Conservation (phyloP, 2,329 filamentous ascomycete species). For the Aphanoascus verrucosus region DNA sequence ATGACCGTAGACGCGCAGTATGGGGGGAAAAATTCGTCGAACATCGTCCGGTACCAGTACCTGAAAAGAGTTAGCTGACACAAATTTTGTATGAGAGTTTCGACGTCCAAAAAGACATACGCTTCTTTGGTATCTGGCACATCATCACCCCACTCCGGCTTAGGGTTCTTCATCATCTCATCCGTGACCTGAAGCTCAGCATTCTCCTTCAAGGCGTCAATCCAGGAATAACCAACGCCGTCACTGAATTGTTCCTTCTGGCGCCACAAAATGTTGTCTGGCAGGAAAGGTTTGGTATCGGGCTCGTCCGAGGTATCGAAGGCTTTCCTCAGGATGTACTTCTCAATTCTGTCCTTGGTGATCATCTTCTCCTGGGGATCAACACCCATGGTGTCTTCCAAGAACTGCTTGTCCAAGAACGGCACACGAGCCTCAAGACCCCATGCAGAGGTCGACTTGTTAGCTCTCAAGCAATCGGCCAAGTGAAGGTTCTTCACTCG, state of each 20-base stretch:
- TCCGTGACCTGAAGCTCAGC: slow-evolving; percentile 83
- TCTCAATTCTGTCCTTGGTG: slow-evolving; percentile 78
- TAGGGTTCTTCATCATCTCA: slow-evolving; percentile 97
- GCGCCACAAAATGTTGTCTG: slow-evolving; percentile 88
- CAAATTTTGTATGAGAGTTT: neutral
- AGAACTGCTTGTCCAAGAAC: slow-evolving; percentile 95
- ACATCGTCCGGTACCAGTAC: slow-evolving; percentile 98
- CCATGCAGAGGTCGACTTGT: slow-evolving; percentile 98
- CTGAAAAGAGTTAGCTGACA: slow-evolving; percentile 30
- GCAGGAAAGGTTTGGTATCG: slow-evolving; percentile 72
- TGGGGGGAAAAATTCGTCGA: slow-evolving; percentile 94
- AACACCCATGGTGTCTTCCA: slow-evolving; percentile 85
- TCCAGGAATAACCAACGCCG: slow-evolving; percentile 98
- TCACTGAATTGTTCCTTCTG: slow-evolving; percentile 99
- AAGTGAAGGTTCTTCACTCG: slow-evolving; percentile 94
- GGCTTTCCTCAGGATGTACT: slow-evolving; percentile 95
- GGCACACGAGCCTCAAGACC: slow-evolving; percentile 95
- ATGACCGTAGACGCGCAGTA: slow-evolving; percentile 86
- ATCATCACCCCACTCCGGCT: slow-evolving; percentile 87
- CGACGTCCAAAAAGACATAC: slow-evolving; percentile 40
- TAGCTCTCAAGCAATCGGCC: slow-evolving; percentile 91
- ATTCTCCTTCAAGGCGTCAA: slow-evolving; percentile 90
- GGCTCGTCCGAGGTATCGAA: slow-evolving; percentile 90
- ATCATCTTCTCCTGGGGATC: slow-evolving; percentile 96
- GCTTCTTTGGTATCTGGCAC: slow-evolving; percentile 95